Evolutionary conservation across 345 rosid genomes (phyloP).

Genomic region (Linum lewisii): DNA sequence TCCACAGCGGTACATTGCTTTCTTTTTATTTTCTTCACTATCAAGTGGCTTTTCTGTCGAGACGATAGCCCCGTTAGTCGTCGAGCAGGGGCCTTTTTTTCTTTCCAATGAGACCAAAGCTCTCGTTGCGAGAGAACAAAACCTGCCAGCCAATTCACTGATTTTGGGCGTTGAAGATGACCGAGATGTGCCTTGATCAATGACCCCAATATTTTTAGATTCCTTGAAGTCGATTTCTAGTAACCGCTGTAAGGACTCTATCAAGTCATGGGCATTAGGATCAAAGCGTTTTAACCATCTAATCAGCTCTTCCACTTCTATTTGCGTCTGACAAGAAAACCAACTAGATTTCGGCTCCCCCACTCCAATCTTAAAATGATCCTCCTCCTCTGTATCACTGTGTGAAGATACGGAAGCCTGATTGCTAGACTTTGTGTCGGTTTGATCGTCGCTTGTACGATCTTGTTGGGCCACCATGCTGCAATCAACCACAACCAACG

Average conservation of each 20-base stretch:
- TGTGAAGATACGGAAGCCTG: background rate
- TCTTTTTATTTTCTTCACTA: conserved; percentile 3
- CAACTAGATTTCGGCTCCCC: conserved; percentile 8
- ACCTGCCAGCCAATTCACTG: background rate
- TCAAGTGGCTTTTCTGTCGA: background rate
- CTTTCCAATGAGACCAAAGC: conserved; percentile 21
- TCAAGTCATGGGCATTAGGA: conserved; percentile 16
- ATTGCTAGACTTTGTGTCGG: background rate
- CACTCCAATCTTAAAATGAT: background rate
- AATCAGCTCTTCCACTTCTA: conserved; percentile 27
- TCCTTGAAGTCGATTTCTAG: conserved; percentile 9
- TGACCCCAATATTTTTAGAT: background rate
- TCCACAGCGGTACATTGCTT: conserved; percentile 19
- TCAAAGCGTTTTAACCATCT: conserved; percentile 21
- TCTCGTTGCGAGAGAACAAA: conserved; percentile 12
- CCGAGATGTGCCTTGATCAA: conserved; percentile 2
- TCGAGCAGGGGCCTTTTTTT: conserved; percentile 21
- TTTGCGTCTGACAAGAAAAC: conserved; percentile 24
- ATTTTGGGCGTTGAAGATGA: background rate
- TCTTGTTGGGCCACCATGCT: conserved; percentile 6
- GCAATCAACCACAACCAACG: conserved; percentile 26
- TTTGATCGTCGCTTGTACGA: background rate
- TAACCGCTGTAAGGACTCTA: conserved; percentile 18
- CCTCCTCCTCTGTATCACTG: background rate
- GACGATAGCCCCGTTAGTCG: conserved; percentile 1